Percentiles rank a stretch among this genome's conserved stretches.
phyloP scores from a whole-genome alignment of 1,284 basidiomycete genomes.

The Trichosporon ovoides region DNA sequence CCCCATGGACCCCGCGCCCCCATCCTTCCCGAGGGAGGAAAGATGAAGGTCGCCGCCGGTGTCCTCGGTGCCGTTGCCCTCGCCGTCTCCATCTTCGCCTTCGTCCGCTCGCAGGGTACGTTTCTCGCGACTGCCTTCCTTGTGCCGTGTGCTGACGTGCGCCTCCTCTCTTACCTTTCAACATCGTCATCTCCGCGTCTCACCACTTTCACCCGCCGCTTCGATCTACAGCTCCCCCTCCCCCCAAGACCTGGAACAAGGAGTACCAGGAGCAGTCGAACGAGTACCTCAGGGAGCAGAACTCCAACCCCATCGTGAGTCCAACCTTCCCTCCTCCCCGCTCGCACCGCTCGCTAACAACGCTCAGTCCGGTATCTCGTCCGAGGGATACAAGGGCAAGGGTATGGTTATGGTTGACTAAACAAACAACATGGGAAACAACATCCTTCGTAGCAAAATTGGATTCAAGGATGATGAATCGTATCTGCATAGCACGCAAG shows the following conservation, averaged over 20 bases:
- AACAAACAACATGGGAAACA: conserved; percentile 14
- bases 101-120: conserved; percentile 60
- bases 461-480: conserved; percentile 21
- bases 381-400: conserved; percentile 50
- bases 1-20: conserved; percentile 91
- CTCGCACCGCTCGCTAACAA: neutral
- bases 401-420: conserved; percentile 38
- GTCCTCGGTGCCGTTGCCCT: conserved; percentile 59
- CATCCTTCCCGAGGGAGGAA: conserved; percentile 65
- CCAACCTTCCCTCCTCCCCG: no score
- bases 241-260: conserved; percentile 75
- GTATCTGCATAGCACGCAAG: conserved; percentile 21
- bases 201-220: neutral
- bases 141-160: neutral
- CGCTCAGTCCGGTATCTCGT: conserved; percentile 43
- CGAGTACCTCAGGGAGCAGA: conserved; percentile 75
- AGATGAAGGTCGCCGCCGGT: conserved; percentile 63
- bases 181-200: neutral
- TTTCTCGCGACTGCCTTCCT: conserved; percentile 21
- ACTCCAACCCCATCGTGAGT: conserved; percentile 55
- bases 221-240: conserved; percentile 57
- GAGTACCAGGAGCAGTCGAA: conserved; percentile 94
- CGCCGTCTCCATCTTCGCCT: conserved; percentile 57
- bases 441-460: conserved; percentile 20
- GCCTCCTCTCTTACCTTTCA: neutral